These are phyloP conservation scores for Amaranthus hypochondriacus DNA, from an alignment of 148 eudicot genomes.

Conservation along the genomic window DNA sequence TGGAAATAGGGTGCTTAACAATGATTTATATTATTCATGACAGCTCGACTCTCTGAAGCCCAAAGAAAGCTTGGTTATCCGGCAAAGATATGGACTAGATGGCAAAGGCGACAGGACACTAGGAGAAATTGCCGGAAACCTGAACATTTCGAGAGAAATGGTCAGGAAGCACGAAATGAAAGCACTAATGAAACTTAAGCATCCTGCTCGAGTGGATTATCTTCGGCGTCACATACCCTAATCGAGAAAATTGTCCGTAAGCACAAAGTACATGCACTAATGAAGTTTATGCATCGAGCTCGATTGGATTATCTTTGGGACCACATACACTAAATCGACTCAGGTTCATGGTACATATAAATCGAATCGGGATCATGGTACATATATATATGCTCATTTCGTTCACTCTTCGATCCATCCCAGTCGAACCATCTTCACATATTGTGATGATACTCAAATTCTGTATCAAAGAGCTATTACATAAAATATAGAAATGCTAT, in stretches of 20 bases:
- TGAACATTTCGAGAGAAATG: conserved; percentile 94
- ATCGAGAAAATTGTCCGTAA: no score
- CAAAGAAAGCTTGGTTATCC: conserved; percentile 90
- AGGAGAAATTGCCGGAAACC: conserved; percentile 88
- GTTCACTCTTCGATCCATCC: neutral
- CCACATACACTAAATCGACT: no score
- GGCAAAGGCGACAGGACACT: conserved; percentile 89
- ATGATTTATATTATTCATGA: neutral
- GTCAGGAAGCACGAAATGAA: conserved; percentile 91
- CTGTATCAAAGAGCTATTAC: conserved; percentile 6
- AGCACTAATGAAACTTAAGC: conserved; percentile 95
- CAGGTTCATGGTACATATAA: no score
- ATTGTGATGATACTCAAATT: conserved; percentile 5
- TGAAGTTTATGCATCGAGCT: no score
- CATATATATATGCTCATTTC: conserved; percentile 13
- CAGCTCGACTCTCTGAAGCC: conserved; percentile 99
- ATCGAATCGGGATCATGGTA: neutral
- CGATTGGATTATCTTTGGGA: no score
- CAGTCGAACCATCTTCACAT: conserved; percentile 1
- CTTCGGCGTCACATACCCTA: conserved; percentile 57
- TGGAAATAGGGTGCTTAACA: neutral
- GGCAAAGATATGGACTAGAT: conserved; percentile 96
- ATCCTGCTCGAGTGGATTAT: conserved; percentile 81
- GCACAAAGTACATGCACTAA: no score
- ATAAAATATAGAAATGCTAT: conserved; percentile 21